Base-by-base conservation (phyloP, 1,284 basidiomycete species). In the Marasmius sp. region DNA sequence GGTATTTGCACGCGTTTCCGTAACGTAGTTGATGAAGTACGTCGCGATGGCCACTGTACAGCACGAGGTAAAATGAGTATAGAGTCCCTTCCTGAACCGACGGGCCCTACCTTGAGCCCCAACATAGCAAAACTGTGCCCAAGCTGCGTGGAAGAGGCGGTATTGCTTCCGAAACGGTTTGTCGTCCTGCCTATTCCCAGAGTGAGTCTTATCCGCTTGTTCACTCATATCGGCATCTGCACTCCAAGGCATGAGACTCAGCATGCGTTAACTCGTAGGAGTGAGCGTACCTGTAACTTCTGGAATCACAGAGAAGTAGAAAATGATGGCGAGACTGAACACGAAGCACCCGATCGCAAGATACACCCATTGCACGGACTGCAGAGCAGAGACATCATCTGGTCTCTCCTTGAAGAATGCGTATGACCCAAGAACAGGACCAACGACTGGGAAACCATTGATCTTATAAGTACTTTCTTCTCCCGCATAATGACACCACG, bases 1-100 rank as follows among this genome's bases (percentile, higher is more conserved):
- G 0, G 72, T 74, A 36, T 65, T 57, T 0, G 65, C 60, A 43
- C 73, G 64, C 11, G 67, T 67, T 63, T 75, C 73, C 2, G 70
- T 72, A 12, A 70, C 68, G 54, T 75, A 75, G 65, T 75, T 75
- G 61, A 75, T 74, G 58, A 75, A 75, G 50, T 74, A 75, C 7
- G 68, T 68, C 4, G 73, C 73, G 49, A 74, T 72, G 1, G 71
- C 73, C 14, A 75, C 73, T 75, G 57, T 36, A 27, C 27, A 27
- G 5, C 27, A 27, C 41, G 27, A 49, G 11, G 6, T 48, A n/a
- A 52, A 27, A 11, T n/a, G 33, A n/a, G 37, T 14, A 49, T 37
- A 38, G 16, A 27, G 14, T 14, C 22, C 16, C 22, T 38, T 34
- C 6, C 18, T 7, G n/a, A 22, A n/a, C 16, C 39, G 16, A 16